Conservation (phyloP, 768 basidiomycete species). For the Lactarius trivialis region DNA sequence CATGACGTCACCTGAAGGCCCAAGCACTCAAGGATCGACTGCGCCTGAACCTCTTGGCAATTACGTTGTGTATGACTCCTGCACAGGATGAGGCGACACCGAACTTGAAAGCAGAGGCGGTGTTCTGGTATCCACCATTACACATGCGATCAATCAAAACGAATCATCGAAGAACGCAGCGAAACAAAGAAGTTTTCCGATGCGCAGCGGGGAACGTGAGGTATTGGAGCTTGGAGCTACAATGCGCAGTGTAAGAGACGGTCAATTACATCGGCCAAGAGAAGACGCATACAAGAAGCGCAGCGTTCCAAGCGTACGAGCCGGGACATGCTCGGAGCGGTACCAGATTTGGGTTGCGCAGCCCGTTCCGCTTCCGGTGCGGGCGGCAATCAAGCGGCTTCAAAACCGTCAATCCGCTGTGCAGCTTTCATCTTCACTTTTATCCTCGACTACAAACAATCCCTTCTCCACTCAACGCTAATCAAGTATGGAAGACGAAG, state of each 20-base stretch:
- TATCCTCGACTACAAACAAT: not conserved
- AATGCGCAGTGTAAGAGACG: not conserved
- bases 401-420: not conserved
- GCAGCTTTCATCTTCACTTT: not conserved
- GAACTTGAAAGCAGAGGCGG: not conserved
- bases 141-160: not conserved
- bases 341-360: not conserved
- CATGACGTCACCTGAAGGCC: not conserved
- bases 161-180: not conserved
- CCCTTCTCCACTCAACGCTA: conserved; percentile 14
- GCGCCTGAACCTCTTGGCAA: not conserved
- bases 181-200: not conserved
- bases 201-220: conserved; percentile 1
- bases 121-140: not conserved
- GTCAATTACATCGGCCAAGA: not conserved
- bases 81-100: not conserved
- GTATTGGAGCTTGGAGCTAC: not conserved
- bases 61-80: not conserved
- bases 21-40: not conserved
- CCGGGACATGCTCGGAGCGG: not conserved
- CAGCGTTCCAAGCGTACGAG: not conserved
- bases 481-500: conserved; percentile 55
- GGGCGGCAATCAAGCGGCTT: conserved; percentile 5
- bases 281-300: not conserved
- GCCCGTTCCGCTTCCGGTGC: not conserved